These are phyloP conservation scores for Phytophthora hibernalis DNA, from an alignment of 352 stramenopile species.

Conservation along the genomic window DNA sequence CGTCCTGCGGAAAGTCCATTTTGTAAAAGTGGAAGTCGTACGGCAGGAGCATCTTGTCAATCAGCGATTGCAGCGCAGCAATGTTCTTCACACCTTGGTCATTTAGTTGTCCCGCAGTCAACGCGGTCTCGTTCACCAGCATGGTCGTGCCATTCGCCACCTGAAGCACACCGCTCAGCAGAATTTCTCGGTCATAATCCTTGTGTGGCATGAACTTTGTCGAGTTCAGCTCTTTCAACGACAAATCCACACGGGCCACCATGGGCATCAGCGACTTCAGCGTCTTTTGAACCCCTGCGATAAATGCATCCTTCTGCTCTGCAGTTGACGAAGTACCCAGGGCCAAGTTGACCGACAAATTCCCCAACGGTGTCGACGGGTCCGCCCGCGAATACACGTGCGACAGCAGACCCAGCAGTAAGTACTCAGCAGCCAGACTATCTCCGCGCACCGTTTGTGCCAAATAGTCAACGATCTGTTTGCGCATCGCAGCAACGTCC, in stretches of 20 bases:
- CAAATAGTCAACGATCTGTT: conserved; percentile 56
- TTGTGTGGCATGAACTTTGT: conserved; percentile 76
- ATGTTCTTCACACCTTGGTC: conserved; percentile 82
- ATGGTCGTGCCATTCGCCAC: conserved; percentile 71
- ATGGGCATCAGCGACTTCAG: conserved; percentile 65
- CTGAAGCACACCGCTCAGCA: conserved; percentile 64
- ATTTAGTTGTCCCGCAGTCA: conserved; percentile 72
- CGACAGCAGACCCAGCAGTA: conserved; percentile 73
- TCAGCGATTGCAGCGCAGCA: conserved; percentile 68
- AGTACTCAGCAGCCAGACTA: conserved; percentile 67
- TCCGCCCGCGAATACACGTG: conserved; percentile 77
- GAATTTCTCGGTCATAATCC: conserved; percentile 75
- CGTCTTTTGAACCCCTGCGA: conserved; percentile 37
- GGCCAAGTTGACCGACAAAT: conserved; percentile 76
- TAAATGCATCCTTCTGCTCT: conserved; percentile 28
- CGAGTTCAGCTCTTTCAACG: conserved; percentile 65
- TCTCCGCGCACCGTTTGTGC: conserved; percentile 51
- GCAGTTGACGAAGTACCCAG: conserved; percentile 30
- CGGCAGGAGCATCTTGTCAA: conserved; percentile 78
- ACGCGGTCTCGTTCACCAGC: conserved; percentile 71
- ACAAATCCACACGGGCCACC: conserved; percentile 57
- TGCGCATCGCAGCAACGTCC: conserved; percentile 38
- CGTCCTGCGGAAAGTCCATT: conserved; percentile 86
- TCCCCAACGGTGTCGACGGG: conserved; percentile 66
- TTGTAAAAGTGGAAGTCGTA: conserved; percentile 90